A percentile compares a stretch with the other conserved stretches of the same genome.
Conservation (phyloP, 306 rosid species). For the Vigna angularis region DNA sequence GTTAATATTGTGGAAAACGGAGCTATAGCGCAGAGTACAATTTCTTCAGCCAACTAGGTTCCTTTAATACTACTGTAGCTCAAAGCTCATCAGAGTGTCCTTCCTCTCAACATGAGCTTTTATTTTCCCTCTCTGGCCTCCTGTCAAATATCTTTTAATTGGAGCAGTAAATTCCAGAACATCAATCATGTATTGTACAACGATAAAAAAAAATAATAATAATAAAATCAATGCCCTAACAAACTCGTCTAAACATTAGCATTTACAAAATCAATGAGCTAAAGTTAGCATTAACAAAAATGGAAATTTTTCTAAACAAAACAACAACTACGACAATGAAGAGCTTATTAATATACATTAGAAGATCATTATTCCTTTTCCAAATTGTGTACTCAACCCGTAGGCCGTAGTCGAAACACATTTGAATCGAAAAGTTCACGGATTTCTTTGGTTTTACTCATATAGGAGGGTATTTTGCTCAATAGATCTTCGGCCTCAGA, state of each 20-base stretch:
- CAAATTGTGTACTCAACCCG: not conserved
- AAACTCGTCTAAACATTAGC: too few relatives aligned
- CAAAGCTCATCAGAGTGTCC: not conserved
- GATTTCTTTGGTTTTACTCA: slow-evolving; percentile 56
- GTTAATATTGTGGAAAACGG: too few relatives aligned
- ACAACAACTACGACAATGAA: not conserved
- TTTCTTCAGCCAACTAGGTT: not conserved
- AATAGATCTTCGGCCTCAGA: slow-evolving; percentile 75
- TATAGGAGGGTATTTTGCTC: slow-evolving; percentile 66
- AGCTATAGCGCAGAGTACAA: not conserved
- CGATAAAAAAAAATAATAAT: too few relatives aligned
- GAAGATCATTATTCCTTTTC: not conserved
- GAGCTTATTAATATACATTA: not conserved
- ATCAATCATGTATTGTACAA: too few relatives aligned
- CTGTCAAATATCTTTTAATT: not conserved
- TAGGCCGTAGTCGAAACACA: not conserved
- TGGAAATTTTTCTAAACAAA: not conserved
- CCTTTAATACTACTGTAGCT: not conserved
- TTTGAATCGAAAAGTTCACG: slow-evolving; percentile 58
- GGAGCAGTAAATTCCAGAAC: not conserved
- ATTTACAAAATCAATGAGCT: too few relatives aligned
- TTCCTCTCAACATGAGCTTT: not conserved
- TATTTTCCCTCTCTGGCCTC: not conserved
- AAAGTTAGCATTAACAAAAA: not conserved
- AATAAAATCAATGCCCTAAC: too few relatives aligned